Evolutionary conservation across 2,329 filamentous ascomycete genomes (phyloP), one percentile per base, ranked within the genome.

Genomic region (Chaetomium sp.): DNA sequence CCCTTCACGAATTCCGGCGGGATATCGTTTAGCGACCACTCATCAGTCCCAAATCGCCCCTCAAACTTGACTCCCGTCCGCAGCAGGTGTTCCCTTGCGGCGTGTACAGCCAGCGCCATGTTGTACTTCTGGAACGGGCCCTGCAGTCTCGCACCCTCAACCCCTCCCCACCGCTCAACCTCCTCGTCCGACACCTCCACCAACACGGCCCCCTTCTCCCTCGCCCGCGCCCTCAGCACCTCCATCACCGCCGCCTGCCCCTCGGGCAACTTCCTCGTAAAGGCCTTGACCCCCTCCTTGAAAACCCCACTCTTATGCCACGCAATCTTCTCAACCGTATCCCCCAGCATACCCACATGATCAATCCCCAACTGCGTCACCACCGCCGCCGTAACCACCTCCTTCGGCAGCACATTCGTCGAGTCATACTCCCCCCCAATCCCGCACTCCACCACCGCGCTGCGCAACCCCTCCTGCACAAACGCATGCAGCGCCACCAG

Each of bases 371-470:
- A 77, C n/a, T 84, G 84, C 54, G 83, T 87, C 63, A 91, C 86
- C 1, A 83, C 88, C 0, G 84, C 81, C 0, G 81, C 88, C 0
- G 84, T 78, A 0, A 87, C 86, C 16, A 73, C 74, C 58, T 81
- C 78, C 60, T 89, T 62, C 0, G 82, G 81, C 6, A 99, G 77
- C 25, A 98, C 85, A 73, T 98, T 98, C 10, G 95, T 99, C 31
- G 90, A 90, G 74, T 98, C 94, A 72, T 93, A 93, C 78, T 97
- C 92, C 57, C 93, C 95, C 19, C 95, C 95, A 68, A 98, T 96
- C 0, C 95, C 95, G 72, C 92, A 96, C 78, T 99, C 95, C 38
- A 98, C 84, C 10, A 98, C 87, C 0, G 92, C 93, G 21, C 87
- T 87, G 68, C 88, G 83, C 0, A 97, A 88, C 0, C 89, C 88